Evolutionary conservation across 2,329 filamentous ascomycete species (phyloP).

Genomic region (Colletotrichum tropicale): DNA sequence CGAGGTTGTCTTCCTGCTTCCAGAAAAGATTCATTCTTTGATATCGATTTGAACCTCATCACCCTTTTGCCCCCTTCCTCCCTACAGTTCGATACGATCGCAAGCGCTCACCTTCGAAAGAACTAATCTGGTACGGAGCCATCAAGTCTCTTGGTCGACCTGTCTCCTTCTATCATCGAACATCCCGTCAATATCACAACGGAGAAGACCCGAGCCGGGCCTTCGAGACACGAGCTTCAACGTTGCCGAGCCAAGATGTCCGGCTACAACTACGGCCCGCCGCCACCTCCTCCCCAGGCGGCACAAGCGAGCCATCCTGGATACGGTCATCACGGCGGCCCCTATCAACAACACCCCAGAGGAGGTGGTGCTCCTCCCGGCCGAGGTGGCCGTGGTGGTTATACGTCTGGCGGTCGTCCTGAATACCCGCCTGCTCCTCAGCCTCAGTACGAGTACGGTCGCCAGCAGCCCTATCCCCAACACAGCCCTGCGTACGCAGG

Average conservation of each 20-base stretch:
- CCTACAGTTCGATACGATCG: not conserved
- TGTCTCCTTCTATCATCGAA: not conserved
- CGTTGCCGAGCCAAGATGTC: constrained; percentile 40
- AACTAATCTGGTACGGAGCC: not conserved
- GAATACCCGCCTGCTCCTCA: constrained; percentile 45
- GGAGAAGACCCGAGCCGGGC: not conserved
- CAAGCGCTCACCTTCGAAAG: not conserved
- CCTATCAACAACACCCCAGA: constrained; percentile 38
- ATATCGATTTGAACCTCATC: not conserved
- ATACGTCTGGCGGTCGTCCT: constrained; percentile 39
- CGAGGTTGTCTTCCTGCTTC: not conserved
- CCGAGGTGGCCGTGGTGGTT: constrained; percentile 43
- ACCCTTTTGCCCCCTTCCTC: not conserved
- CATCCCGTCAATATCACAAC: not conserved
- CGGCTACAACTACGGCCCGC: constrained; percentile 58
- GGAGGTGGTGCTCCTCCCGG: constrained; percentile 38
- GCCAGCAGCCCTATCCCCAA: constrained; percentile 35
- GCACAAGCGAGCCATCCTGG: constrained; percentile 34
- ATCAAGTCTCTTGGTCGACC: not conserved
- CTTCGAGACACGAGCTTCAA: not conserved
- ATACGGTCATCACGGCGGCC: constrained; percentile 43
- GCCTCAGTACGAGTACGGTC: constrained; percentile 47
- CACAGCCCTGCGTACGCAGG: constrained; percentile 28
- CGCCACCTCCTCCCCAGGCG: constrained; percentile 49
- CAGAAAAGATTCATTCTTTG: not conserved